Evolutionary conservation across 176 grass and related monocot species (phyloP).

Genomic region (Ensete glaucum): DNA sequence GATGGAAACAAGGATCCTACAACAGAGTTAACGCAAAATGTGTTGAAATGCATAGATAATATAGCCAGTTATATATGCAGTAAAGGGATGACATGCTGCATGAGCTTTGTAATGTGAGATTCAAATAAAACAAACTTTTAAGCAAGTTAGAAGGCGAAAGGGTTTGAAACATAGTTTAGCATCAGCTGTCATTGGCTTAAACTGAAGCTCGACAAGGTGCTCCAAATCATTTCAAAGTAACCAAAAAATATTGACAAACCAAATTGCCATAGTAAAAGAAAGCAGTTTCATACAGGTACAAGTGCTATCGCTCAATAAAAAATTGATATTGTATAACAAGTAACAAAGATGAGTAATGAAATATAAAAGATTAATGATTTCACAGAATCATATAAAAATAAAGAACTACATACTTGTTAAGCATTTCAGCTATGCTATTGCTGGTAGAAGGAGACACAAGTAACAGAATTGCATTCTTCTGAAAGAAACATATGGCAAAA

Average conservation of each 20-base stretch:
- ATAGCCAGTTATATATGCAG: background rate
- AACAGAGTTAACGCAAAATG: background rate
- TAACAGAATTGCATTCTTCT: conserved; percentile 12
- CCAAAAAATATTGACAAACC: background rate
- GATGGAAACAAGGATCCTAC: too few relatives aligned
- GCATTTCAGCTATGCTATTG: conserved; percentile 11
- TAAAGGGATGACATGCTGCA: background rate
- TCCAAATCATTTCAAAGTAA: background rate
- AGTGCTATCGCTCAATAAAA: background rate
- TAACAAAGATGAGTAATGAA: background rate
- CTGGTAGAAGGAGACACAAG: conserved; percentile 14
- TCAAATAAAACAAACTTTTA: background rate
- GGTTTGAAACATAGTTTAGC: background rate
- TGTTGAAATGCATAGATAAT: background rate
- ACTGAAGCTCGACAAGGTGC: background rate
- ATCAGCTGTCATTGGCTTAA: background rate
- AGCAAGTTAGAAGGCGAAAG: background rate
- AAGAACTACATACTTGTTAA: conserved; percentile 9
- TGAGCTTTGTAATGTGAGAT: background rate
- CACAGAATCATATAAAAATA: background rate
- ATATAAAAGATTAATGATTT: background rate
- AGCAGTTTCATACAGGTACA: background rate
- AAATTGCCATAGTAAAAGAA: background rate
- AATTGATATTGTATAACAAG: background rate
- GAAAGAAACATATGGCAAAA: background rate